A percentile compares a stretch with the other conserved stretches of the same genome.
phyloP scores from a whole-genome alignment of 129 eudicot species.

The Flaveria brownii region DNA sequence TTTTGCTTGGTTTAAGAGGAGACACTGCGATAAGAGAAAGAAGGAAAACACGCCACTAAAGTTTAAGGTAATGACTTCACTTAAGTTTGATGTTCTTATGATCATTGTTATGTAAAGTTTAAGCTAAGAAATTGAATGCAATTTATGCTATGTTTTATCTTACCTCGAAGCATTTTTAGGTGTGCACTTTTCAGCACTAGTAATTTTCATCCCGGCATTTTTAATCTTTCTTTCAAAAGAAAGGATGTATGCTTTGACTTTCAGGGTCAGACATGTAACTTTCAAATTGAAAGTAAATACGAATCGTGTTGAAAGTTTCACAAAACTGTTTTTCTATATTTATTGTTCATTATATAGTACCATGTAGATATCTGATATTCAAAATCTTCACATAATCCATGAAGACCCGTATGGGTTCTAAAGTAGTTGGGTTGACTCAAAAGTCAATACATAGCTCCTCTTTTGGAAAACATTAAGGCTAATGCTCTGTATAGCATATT shows the following conservation, averaged over 20 bases:
- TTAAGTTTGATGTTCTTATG: not conserved
- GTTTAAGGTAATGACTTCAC: conserved; percentile 32
- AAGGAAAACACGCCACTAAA: conserved; percentile 32
- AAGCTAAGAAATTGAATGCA: not conserved
- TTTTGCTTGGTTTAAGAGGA: conserved; percentile 42
- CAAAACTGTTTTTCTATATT: not conserved
- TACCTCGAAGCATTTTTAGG: not conserved
- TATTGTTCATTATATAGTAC: not conserved
- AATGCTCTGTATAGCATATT: conserved; percentile 12
- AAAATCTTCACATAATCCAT: not conserved
- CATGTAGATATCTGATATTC: not conserved
- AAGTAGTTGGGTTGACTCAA: conserved; percentile 20
- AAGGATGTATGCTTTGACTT: conserved; percentile 9
- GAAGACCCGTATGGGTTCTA: not conserved
- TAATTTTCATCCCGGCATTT: not conserved
- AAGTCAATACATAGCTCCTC: conserved; percentile 9
- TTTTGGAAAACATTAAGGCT: not conserved
- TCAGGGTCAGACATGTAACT: not conserved
- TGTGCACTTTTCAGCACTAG: not conserved
- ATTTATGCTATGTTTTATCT: not conserved
- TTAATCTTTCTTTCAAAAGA: not conserved
- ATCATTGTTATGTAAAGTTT: not conserved
- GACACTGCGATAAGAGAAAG: conserved; percentile 31
- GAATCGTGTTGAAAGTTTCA: not conserved
- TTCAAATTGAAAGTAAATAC: not conserved